phyloP scores from a whole-genome alignment of 1,139 yeast genomes.

The Suhomyces chickasaworum region DNA sequence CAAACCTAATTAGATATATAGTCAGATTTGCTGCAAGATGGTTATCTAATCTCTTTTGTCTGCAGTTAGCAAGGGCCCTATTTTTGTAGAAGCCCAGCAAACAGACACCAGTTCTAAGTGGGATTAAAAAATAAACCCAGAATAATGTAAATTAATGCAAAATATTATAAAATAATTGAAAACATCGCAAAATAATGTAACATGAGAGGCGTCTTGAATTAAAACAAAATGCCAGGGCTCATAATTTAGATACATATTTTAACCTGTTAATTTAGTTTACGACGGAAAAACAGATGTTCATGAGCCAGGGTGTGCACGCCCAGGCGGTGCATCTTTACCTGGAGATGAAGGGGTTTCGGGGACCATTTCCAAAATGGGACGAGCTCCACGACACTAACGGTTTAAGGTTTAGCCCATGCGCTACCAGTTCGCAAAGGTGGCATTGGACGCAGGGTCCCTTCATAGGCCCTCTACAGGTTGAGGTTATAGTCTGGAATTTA shows the following conservation, averaged over 20 bases:
- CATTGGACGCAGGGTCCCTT: not conserved
- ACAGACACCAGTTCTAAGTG: not conserved
- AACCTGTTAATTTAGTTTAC: constrained; percentile 3
- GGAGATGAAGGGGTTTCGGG: constrained; percentile 3
- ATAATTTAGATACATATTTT: not conserved
- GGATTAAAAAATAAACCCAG: not conserved
- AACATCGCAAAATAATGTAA: not conserved
- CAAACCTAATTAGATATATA: constrained; percentile 5
- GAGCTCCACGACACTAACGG: not conserved
- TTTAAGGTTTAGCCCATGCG: constrained; percentile 1
- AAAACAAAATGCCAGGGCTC: not conserved
- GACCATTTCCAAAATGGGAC: not conserved
- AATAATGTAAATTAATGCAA: constrained; percentile 1
- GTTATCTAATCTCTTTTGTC: constrained; percentile 4
- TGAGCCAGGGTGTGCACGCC: not conserved
- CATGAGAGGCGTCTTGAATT: not conserved
- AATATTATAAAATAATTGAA: not conserved
- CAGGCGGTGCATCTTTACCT: constrained; percentile 3
- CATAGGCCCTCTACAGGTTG: too few species aligned
- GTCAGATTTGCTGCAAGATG: constrained; percentile 5
- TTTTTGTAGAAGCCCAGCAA: constrained; percentile 13
- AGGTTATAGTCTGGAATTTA: too few species aligned
- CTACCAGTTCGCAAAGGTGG: not conserved
- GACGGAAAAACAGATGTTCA: constrained; percentile 6
- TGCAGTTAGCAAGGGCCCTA: constrained; percentile 4